Evolutionary conservation across 805 yeast species (phyloP).

Genomic region (Ogataea angusta): DNA sequence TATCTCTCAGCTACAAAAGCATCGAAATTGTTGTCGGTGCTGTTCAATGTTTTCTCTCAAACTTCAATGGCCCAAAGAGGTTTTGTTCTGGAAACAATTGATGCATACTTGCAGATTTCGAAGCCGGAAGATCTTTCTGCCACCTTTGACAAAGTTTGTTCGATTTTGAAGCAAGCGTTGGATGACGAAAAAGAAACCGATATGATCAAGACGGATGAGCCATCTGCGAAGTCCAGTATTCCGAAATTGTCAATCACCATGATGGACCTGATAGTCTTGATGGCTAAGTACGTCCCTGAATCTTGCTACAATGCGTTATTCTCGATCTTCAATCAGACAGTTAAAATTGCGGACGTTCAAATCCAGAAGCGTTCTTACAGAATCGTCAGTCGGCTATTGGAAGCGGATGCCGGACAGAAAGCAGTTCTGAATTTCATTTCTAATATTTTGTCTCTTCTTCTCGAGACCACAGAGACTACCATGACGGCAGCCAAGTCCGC

Average conservation of each 20-base stretch:
- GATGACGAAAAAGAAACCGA: constrained; percentile 48
- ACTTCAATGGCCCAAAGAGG: constrained; percentile 82
- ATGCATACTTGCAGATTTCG: constrained; percentile 70
- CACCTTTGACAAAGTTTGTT: constrained; percentile 85
- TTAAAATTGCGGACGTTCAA: constrained; percentile 55
- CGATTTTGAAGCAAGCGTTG: constrained; percentile 69
- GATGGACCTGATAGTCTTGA: constrained; percentile 85
- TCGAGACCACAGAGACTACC: constrained; percentile 54
- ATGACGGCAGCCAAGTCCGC: constrained; percentile 77
- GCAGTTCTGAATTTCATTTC: constrained; percentile 51
- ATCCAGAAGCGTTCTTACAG: constrained; percentile 89
- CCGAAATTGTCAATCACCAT: constrained; percentile 72
- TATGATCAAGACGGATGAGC: constrained; percentile 33
- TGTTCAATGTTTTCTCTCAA: constrained; percentile 90
- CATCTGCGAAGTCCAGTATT: constrained; percentile 32
- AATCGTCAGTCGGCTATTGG: constrained; percentile 66
- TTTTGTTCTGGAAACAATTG: constrained; percentile 81
- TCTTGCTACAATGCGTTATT: constrained; percentile 70
- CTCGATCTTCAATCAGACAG: constrained; percentile 71
- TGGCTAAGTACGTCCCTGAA: constrained; percentile 79
- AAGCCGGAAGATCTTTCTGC: constrained; percentile 60
- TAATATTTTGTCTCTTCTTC: constrained; percentile 58
- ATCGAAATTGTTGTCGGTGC: constrained; percentile 74
- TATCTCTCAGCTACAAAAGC: constrained; percentile 61
- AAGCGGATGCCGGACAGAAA: constrained; percentile 58